Conservation (phyloP, 345 rosid genomes). For the Salix viminalis region DNA sequence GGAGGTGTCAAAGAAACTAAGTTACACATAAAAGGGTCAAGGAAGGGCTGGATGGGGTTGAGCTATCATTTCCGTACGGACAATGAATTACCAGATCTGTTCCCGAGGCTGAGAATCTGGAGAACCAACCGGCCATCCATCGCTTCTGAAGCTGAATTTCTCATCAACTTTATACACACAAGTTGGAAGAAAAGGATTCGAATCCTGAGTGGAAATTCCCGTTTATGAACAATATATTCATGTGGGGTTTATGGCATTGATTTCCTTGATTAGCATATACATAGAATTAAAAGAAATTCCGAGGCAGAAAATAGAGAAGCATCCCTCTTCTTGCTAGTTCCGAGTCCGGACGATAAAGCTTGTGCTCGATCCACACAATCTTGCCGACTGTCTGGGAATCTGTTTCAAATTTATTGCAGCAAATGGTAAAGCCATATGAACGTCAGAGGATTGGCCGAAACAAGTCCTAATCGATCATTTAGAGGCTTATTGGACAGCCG, state of each 20-base stretch:
- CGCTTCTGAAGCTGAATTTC: background rate
- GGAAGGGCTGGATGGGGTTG: no score
- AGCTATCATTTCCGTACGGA: background rate
- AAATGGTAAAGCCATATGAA: slow-evolving; percentile 8
- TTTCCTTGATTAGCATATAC: background rate
- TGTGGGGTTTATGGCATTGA: slow-evolving; percentile 6
- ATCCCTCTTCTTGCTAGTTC: no score
- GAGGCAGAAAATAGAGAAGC: background rate
- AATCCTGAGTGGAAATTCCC: slow-evolving; percentile 2
- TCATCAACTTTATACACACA: slow-evolving; percentile 5
- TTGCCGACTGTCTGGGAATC: no score
- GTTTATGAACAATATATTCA: background rate
- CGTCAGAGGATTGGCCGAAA: slow-evolving; percentile 11
- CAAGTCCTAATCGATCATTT: slow-evolving; percentile 7
- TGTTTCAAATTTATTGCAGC: no score
- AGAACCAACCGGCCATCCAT: slow-evolving; percentile 8
- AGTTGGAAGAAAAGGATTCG: slow-evolving; percentile 4
- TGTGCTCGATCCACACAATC: no score
- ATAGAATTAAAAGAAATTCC: background rate
- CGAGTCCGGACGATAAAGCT: no score
- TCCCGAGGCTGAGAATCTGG: slow-evolving; percentile 5
- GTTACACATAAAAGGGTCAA: no score
- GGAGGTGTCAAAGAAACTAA: no score
- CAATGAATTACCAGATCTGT: slow-evolving; percentile 4
- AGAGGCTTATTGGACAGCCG: slow-evolving; percentile 1